Conservation (phyloP, 2,329 filamentous ascomycete species). For the Alternaria sp. region DNA sequence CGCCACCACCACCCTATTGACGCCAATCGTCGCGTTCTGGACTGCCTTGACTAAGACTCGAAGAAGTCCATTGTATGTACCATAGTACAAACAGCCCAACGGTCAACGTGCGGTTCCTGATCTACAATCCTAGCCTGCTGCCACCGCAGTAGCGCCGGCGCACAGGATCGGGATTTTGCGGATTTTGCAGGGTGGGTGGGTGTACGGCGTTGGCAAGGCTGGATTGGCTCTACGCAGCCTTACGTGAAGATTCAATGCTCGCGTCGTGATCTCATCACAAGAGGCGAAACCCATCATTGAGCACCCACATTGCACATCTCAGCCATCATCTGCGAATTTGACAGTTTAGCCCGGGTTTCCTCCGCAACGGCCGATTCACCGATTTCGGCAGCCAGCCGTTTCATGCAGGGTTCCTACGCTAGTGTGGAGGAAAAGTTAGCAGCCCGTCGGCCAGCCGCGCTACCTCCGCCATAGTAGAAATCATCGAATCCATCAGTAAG, state of each 20-base stretch:
- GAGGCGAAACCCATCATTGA: constrained; percentile 10
- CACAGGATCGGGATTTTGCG: constrained; percentile 10
- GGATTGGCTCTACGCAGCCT: not conserved
- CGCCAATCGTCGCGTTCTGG: not conserved
- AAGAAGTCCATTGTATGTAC: not conserved
- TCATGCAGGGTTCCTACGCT: constrained; percentile 11
- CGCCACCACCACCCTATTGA: not conserved
- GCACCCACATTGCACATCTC: not conserved
- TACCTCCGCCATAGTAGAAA: constrained; percentile 21
- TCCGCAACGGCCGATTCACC: constrained; percentile 14
- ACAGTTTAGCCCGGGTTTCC: constrained; percentile 7
- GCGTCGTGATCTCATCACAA: constrained; percentile 11
- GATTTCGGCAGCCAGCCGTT: constrained; percentile 18
- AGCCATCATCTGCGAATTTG: constrained; percentile 4
- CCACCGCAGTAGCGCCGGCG: constrained; percentile 18
- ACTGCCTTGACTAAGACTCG: not conserved
- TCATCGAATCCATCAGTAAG: constrained; percentile 26
- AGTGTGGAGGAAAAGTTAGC: constrained; percentile 13
- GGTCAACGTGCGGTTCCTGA: constrained; percentile 16
- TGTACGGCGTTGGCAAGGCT: not conserved
- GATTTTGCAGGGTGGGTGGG: constrained; percentile 3
- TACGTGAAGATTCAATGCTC: not conserved
- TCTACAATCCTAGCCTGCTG: constrained; percentile 14
- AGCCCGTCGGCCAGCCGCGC: constrained; percentile 25
- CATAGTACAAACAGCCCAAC: not conserved